phyloP scores from a whole-genome alignment of 2,329 filamentous ascomycete species.

The Talaromyces pinophilus region DNA sequence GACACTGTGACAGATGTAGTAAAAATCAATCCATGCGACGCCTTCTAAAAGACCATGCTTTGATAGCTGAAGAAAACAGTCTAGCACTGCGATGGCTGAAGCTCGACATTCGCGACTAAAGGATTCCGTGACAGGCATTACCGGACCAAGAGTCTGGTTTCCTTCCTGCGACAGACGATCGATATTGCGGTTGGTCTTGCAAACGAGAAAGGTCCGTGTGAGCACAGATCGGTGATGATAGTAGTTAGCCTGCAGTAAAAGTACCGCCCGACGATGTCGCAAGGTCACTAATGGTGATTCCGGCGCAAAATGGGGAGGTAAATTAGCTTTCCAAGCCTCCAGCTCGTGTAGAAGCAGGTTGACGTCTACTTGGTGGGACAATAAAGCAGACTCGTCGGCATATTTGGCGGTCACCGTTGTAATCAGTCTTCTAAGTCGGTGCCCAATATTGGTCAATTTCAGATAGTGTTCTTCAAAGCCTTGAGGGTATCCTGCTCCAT shows the following conservation, averaged over 20 bases:
- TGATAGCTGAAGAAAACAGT: constrained; percentile 35
- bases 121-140: constrained; percentile 28
- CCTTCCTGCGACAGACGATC: constrained; percentile 12
- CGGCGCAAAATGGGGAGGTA: constrained; percentile 30
- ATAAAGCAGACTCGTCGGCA: constrained; percentile 6
- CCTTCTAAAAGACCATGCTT: constrained; percentile 38
- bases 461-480: constrained; percentile 33
- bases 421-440: constrained; percentile 23
- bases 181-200: constrained; percentile 18
- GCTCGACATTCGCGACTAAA: constrained; percentile 30
- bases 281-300: constrained; percentile 11
- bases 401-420: constrained; percentile 18
- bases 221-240: constrained; percentile 38
- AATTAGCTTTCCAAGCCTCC: constrained; percentile 30
- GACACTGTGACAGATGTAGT: constrained; percentile 40
- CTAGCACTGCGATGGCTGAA: constrained; percentile 36
- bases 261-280: constrained; percentile 30
- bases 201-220: constrained; percentile 35
- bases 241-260: constrained; percentile 38
- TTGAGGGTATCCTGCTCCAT: constrained; percentile 31
- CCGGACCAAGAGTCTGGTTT: constrained; percentile 21
- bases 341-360: constrained; percentile 27
- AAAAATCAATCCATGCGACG: constrained; percentile 39
- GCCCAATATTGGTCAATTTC: constrained; percentile 30
- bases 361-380: constrained; percentile 5